Conservation (phyloP, 1,284 basidiomycete genomes). For the Rhodotorula sp. region DNA sequence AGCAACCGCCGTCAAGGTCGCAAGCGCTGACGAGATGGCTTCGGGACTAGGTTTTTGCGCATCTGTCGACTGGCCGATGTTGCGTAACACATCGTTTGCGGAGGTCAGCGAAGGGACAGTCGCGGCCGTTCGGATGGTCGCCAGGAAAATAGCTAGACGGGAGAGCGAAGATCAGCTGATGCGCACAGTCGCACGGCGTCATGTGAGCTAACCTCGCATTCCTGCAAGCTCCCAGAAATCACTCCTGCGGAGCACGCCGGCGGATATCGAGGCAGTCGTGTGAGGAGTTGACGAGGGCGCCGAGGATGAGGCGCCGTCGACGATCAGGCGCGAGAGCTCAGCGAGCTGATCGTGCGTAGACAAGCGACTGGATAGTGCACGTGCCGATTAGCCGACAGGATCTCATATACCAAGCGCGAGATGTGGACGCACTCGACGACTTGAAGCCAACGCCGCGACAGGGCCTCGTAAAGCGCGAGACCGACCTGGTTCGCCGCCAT, state of each 20-base stretch:
- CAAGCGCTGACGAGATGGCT: neutral
- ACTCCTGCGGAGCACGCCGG: slow-evolving; percentile 29
- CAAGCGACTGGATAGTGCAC: neutral
- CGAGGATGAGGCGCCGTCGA: neutral
- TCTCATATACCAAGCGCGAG: too few species aligned
- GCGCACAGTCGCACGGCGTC: too few species aligned
- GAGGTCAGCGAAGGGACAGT: slow-evolving; percentile 12
- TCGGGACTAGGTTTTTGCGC: too few species aligned
- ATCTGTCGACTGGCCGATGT: too few species aligned
- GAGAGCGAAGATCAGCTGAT: too few species aligned
- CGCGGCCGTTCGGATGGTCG: neutral
- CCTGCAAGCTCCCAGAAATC: slow-evolving; percentile 40
- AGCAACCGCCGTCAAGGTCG: slow-evolving; percentile 1
- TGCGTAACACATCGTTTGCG: neutral
- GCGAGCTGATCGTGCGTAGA: slow-evolving; percentile 19
- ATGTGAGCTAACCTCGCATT: slow-evolving; percentile 21
- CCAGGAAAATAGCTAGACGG: too few species aligned
- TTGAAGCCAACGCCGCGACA: slow-evolving; percentile 13
- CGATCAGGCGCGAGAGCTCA: slow-evolving; percentile 12
- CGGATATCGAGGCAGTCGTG: neutral
- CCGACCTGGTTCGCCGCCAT: slow-evolving; percentile 7
- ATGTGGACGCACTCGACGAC: slow-evolving; percentile 28
- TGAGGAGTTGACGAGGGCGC: neutral
- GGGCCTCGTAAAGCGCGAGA: slow-evolving; percentile 35
- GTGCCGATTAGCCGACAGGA: neutral